A percentile compares a stretch with the other conserved stretches of the same genome.
phyloP scores from a whole-genome alignment of 164 flowering plant genomes.

The Akebia trifoliata region DNA sequence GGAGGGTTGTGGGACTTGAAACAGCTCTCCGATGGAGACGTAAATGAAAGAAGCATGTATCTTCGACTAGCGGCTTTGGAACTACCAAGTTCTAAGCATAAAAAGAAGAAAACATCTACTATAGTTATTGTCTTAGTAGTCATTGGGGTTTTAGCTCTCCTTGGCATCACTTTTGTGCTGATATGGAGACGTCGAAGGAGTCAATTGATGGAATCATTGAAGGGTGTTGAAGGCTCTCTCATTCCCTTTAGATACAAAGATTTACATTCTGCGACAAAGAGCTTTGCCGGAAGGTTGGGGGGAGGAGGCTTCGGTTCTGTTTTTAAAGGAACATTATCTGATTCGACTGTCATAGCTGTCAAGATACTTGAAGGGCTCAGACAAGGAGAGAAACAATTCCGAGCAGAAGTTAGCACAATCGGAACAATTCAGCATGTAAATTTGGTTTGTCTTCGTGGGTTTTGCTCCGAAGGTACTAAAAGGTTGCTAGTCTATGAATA shows the following conservation, averaged over 20 bases:
- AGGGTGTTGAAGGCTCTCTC: constrained; percentile 37
- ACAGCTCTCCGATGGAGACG: too few species aligned
- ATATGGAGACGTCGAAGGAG: too few species aligned
- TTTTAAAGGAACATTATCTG: constrained; percentile 42
- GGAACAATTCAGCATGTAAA: constrained; percentile 56
- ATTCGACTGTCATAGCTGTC: constrained; percentile 42
- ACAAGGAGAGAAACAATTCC: constrained; percentile 60
- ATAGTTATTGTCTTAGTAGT: too few species aligned
- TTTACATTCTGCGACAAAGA: constrained; percentile 41
- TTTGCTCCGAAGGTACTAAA: constrained; percentile 41
- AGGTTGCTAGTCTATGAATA: constrained; percentile 48
- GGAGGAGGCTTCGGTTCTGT: constrained; percentile 66
- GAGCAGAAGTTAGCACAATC: constrained; percentile 48
- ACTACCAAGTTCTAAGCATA: too few species aligned
- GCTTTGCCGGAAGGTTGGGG: constrained; percentile 46
- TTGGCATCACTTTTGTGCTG: too few species aligned
- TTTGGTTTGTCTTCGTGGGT: constrained; percentile 46
- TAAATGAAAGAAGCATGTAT: too few species aligned
- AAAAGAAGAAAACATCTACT: too few species aligned
- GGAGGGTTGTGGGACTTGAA: too few species aligned
- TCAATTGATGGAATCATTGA: too few species aligned
- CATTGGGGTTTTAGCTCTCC: too few species aligned
- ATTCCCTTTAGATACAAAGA: constrained; percentile 36
- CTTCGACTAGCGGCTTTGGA: too few species aligned
- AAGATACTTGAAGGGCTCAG: constrained; percentile 45